Conservation (phyloP, 192 early-diverging fungal genomes). For the Glomus cerebriforme region DNA sequence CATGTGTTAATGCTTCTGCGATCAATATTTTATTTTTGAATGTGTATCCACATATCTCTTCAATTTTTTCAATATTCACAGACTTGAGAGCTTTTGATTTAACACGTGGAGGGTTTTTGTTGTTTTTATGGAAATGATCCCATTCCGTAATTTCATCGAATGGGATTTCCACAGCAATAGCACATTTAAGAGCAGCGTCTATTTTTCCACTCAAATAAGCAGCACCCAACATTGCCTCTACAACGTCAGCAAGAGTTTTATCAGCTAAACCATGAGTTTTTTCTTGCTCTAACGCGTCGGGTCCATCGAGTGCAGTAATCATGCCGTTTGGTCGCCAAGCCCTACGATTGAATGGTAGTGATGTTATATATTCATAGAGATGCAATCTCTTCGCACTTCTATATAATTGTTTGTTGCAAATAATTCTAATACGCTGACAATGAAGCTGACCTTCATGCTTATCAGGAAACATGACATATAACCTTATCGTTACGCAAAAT, state of each 20-base stretch:
- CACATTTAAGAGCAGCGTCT: slow-evolving; percentile 52
- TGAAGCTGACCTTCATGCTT: slow-evolving; percentile 82
- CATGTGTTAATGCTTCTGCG: slow-evolving; percentile 85
- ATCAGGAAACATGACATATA: slow-evolving; percentile 75
- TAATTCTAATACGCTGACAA: slow-evolving; percentile 64
- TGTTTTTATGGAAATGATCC: slow-evolving; percentile 46
- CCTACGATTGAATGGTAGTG: slow-evolving; percentile 61
- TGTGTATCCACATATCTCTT: slow-evolving; percentile 54
- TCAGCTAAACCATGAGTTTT: slow-evolving; percentile 63
- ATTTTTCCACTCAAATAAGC: slow-evolving; percentile 62
- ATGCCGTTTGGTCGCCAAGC: slow-evolving; percentile 56
- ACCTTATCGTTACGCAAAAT: slow-evolving; percentile 65
- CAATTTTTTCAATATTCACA: slow-evolving; percentile 34
- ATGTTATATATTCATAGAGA: slow-evolving; percentile 63
- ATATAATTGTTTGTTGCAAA: slow-evolving; percentile 78
- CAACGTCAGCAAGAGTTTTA: slow-evolving; percentile 83
- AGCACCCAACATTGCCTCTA: slow-evolving; percentile 85
- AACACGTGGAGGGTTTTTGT: slow-evolving; percentile 34
- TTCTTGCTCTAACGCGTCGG: slow-evolving; percentile 29
- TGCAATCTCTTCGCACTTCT: slow-evolving; percentile 50
- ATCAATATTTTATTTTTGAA: slow-evolving; percentile 71
- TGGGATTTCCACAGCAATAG: slow-evolving; percentile 58
- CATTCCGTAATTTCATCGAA: slow-evolving; percentile 57
- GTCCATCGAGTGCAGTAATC: slow-evolving; percentile 37
- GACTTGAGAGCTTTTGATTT: slow-evolving; percentile 8